Base-by-base conservation (phyloP, 768 basidiomycete genomes). In the Boletus pseudo-olivaceus region DNA sequence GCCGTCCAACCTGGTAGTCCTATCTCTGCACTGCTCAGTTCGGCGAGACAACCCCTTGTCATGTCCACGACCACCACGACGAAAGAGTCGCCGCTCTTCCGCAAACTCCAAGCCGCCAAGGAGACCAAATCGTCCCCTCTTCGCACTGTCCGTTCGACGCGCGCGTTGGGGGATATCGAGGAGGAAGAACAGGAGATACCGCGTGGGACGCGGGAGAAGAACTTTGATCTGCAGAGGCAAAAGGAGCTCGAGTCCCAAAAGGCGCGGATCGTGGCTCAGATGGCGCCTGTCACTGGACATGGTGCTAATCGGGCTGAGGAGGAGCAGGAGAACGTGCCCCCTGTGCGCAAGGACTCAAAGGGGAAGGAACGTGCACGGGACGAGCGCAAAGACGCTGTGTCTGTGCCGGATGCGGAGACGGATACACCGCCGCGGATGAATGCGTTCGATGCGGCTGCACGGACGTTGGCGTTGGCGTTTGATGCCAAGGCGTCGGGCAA, bases 1-100 rank as follows among this genome's bases (percentile, higher is more conserved):
- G 97, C 94, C 2, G 91, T 98, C 1, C 92, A 94, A 66, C 96
- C 95, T 7, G 93, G 91, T 40, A 91, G 88, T 57, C 97, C 97
- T 1, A 95, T 99, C 55, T 90, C 91, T 29, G 92, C 91, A 3
- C 74, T 99, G 46, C 80, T 99, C 62, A 88, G 83, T 61, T 93
- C 92, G 3, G 94, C 94, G 7, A 80, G 88, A 54, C 90, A 93
- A 69, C 94, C 94, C 0, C 76, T 97, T 38, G 74, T 96, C 47
- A 88, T 93, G 72, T 78, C 78, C 19, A 81, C 78, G 7, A 78
- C 76, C 20, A 75, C 71, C 17, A 62, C 65, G 9, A 65, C 72
- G 29, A 77, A 62, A 49, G 73, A 69, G 51, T 72, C 65, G 23
- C 67, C 66, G 27, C 70, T 67, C 30, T 69, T 80, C 54, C 75